A percentile compares a stretch with the other conserved stretches of the same genome.
Evolutionary conservation across 208 protist genomes (phyloP).

Genomic region (Acanthamoeba healyi): DNA sequence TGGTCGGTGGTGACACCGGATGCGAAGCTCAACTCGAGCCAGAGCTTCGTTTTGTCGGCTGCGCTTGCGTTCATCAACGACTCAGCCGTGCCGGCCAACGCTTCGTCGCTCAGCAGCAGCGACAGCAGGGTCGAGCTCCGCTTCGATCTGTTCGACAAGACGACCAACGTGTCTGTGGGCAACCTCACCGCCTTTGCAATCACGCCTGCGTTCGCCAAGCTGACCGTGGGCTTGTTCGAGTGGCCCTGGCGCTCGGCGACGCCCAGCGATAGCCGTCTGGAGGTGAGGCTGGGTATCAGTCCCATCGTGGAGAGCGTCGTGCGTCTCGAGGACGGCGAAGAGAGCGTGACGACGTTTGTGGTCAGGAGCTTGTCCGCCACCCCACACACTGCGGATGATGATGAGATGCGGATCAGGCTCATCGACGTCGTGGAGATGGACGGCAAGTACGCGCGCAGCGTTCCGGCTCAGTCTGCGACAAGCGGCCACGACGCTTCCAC

Average conservation of each 20-base stretch:
- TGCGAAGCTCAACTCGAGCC: background rate
- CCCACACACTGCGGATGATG: background rate
- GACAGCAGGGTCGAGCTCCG: background rate
- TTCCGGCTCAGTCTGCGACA: no score
- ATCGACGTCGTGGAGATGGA: background rate
- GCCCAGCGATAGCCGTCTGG: background rate
- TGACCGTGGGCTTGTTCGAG: background rate
- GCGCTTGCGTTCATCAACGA: background rate
- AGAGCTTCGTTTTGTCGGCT: background rate
- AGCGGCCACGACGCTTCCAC: no score
- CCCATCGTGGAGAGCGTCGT: background rate
- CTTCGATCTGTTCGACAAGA: background rate
- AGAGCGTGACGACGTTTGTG: background rate
- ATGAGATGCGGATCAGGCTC: background rate
- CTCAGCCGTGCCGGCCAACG: background rate
- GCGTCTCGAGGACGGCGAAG: background rate
- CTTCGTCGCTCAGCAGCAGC: no score
- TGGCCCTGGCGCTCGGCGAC: background rate
- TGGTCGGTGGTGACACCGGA: no score
- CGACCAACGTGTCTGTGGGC: background rate
- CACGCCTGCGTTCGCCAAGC: background rate
- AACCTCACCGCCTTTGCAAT: background rate
- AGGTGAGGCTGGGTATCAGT: background rate
- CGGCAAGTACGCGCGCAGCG: background rate
- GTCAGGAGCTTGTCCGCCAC: background rate